Base-by-base conservation (phyloP, 1,139 yeast genomes). In the Candida buenavistaensis region DNA sequence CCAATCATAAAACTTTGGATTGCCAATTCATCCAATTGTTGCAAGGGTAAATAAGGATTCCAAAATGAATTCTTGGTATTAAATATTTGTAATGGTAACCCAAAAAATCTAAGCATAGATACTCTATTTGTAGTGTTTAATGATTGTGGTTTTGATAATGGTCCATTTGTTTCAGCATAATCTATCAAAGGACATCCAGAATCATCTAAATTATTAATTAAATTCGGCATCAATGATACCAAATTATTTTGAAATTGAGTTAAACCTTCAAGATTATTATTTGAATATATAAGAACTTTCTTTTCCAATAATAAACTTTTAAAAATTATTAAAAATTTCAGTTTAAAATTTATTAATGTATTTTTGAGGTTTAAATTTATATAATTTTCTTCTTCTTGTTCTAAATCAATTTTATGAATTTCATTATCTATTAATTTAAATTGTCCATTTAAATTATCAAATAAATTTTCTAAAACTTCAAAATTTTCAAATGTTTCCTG, bases 11-110 rank as follows among this genome's bases (percentile, higher is more conserved):
- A 92, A 53, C 80, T 81, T 36, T 72, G 66, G 21, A 75, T 71
- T 24, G 69, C 71, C 36, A 92, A 66, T 47, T 86, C 90, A 37
- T 83, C 84, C 38, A 92, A 65, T 54, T 90, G 97, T 57, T 90
- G 98, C 35, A 92, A 64, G 0, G 98, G 96, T 14, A 90, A 75
- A 57, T 90, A 92, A 0, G 98, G 97, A 46, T 86, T 84, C 72
- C 95, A 90, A 44, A 90, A 74, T 3, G 95, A 88, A 25, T 95
- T 95, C 48, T 80, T 77, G 8, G 75, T 68, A 45, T 89, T 88
- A 61, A 92, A 92, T 1, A 89, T 61, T 49, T 85, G 92, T 35
- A 92, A 64, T 0, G 98, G 98, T 28, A 92, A 68, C 0, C 98
- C 98, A 57, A 88, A 77, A 54, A 88, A 92, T 26, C 78, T 65